Evolutionary conservation across 805 yeast species (phyloP), one percentile per base, ranked within the genome.

Genomic region (Sungouiozyma intestinalis): DNA sequence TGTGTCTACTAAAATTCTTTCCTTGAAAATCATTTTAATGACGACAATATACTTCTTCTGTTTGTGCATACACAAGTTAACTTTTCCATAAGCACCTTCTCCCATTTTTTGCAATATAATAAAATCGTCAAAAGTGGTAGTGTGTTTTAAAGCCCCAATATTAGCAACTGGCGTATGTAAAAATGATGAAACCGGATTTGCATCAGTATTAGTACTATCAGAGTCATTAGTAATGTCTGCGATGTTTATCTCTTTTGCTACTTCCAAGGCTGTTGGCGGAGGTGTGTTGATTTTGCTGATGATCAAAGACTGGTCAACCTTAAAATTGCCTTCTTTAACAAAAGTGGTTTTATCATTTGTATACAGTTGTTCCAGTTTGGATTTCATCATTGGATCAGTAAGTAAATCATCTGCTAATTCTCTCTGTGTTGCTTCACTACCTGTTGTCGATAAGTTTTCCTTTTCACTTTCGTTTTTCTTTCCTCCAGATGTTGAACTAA

Each of bases 31-130:
- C 52, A 94, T 79, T 61, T 92, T 92, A 45, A 88, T 76, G 15
- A 92, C 85, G 34, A 86, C 81, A 46, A 71, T 74, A 58, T 84
- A 80, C 2, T 63, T 63, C 50, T 83, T 86, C 20, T 71, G 68
- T 37, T 72, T 74, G 54, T 81, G 83, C 58, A 74, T 74, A 3
- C 85, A 92, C 18, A 85, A 69, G 19, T 85, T 81, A 16, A 92
- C 98, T 56, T 85, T 85, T 11, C 98, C 98, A 56, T 92, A 92
- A 0, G 97, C 96, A 33, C 98, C 98, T 60, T 84, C 90, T 1
- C 98, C 98, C 78, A 92, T 76, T 47, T 79, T 76, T 57, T 84
- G 82, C 36, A 86, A 37, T 1, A 84, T 73, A 1, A 66, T 62
- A 52, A 85, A 92, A 57, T 87, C 95, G 0, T 71, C 59, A 48